Base-by-base conservation (phyloP, 208 protist species). In the Leishmania arabica region DNA sequence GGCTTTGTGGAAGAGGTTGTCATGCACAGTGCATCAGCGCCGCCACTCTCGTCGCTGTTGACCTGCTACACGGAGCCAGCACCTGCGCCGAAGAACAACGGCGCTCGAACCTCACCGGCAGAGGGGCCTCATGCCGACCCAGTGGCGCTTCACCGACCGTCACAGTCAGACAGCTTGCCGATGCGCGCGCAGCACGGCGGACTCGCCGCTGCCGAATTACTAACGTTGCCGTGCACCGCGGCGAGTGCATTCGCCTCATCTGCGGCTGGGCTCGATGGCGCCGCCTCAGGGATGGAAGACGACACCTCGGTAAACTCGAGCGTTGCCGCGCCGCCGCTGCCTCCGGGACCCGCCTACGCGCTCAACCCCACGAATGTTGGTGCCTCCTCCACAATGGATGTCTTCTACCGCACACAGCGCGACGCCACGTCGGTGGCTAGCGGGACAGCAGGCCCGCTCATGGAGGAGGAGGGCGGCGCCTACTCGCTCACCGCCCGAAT, bases 351-450 rank as follows among this genome's bases (percentile, higher is more conserved):
- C 9, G 65, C 82, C 19, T 66, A 77, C 72, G 77, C 78, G 27
- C 56, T 86, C 15, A 17, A 53, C 65, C 77, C 78, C n/a, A 82
- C 74, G 49, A 68, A 80, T 62, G 62, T 82, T 0, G 78, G 75
- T 24, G 73, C 82, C 71, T 86, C 82, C 45, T 53, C 82, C 8
- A 62, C 74, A 15, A 79, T 82, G 77, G 77, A 86, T 72, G 58
- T 82, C 56, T 86, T 86, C 40, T 68, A 69, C 62, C 73, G 42
- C 78, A 56, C 82, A 27, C 77, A 56, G 60, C 47, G 24, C 27
- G 64, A 58, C 47, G 49, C 45, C 6, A 1, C 45, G n/a, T 69
- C 58, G 0, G 37, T 49, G 37, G 27, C 24, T 27, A 62, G 53
- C 3, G 54, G 73, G 21, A 45, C 37, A 11, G 62, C 73, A 45